Evolutionary conservation across 306 rosid species (phyloP).

Genomic region (Rosa multiflora): DNA sequence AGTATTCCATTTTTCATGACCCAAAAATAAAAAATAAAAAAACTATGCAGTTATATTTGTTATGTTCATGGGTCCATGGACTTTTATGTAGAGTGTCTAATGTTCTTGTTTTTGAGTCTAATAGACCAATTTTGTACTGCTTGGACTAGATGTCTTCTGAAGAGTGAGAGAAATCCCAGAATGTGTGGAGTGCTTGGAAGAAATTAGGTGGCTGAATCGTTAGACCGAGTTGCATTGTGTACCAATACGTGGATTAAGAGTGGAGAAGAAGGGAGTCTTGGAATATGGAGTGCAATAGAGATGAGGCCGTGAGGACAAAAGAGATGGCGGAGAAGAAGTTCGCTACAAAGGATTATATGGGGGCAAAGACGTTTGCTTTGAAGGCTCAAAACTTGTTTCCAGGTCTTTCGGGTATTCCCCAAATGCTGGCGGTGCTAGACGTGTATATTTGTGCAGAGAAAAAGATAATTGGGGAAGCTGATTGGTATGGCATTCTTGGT

Average conservation of each 20-base stretch:
- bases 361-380: slow-evolving; percentile 80
- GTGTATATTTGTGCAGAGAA: slow-evolving; percentile 66
- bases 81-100: too few species aligned
- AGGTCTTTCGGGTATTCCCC: slow-evolving; percentile 72
- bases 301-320: slow-evolving; percentile 81
- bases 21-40: too few species aligned
- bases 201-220: slow-evolving; percentile 11
- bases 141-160: too few species aligned
- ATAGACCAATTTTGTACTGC: too few species aligned
- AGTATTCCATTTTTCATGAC: too few species aligned
- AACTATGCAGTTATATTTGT: too few species aligned
- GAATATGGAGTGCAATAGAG: slow-evolving; percentile 87
- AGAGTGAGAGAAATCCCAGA: too few species aligned
- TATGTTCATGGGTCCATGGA: too few species aligned
- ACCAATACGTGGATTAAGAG: too few species aligned
- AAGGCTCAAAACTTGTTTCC: slow-evolving; percentile 79
- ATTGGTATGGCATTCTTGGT: slow-evolving; percentile 83
- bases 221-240: slow-evolving; percentile 23
- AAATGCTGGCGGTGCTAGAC: slow-evolving; percentile 72
- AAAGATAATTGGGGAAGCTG: slow-evolving; percentile 64
- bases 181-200: too few species aligned
- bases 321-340: slow-evolving; percentile 83
- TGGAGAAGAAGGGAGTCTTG: slow-evolving; percentile 9
- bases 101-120: too few species aligned
- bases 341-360: slow-evolving; percentile 51